A percentile compares a stretch with the other conserved stretches of the same genome.
These are phyloP conservation scores for Chamaecrista fasciculata DNA, from an alignment of 306 rosid species.

Conservation along the genomic window DNA sequence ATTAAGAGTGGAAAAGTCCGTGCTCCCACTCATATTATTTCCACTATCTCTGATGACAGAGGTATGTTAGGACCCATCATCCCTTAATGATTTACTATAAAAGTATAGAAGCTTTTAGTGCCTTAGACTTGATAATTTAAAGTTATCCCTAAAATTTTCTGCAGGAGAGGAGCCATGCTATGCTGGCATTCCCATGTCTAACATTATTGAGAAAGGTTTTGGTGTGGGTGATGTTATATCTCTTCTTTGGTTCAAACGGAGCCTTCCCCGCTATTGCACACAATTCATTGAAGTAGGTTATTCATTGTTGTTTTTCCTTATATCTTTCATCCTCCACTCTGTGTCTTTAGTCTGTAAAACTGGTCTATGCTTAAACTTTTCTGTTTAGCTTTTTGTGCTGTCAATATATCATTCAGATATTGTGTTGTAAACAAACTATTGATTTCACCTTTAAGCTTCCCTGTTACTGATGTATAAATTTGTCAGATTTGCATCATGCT, in stretches of 20 bases:
- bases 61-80: constrained; percentile 44
- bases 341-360: not conserved
- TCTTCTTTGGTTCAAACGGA: constrained; percentile 97
- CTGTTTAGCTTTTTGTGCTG: not conserved
- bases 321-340: constrained; percentile 8
- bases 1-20: constrained; percentile 98
- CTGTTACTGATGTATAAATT: constrained; percentile 32
- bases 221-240: constrained; percentile 98
- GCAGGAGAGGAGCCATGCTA: constrained; percentile 98
- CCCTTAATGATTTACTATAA: not conserved
- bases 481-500: constrained; percentile 91
- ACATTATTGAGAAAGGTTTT: constrained; percentile 83
- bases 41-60: constrained; percentile 99
- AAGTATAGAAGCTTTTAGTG: not conserved
- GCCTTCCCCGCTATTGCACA: constrained; percentile 96
- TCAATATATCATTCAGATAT: constrained; percentile 29
- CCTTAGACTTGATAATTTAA: constrained; percentile 26
- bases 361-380: constrained; percentile 8
- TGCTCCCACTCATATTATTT: constrained; percentile 95
- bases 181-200: constrained; percentile 99
- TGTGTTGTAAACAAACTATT: not conserved
- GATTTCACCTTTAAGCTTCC: constrained; percentile 14
- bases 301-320: constrained; percentile 12
- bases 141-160: constrained; percentile 31
- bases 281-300: constrained; percentile 82